A percentile compares a stretch with the other conserved stretches of the same genome.
Conservation (phyloP, 2,329 filamentous ascomycete species). For the Pseudocercospora musae region DNA sequence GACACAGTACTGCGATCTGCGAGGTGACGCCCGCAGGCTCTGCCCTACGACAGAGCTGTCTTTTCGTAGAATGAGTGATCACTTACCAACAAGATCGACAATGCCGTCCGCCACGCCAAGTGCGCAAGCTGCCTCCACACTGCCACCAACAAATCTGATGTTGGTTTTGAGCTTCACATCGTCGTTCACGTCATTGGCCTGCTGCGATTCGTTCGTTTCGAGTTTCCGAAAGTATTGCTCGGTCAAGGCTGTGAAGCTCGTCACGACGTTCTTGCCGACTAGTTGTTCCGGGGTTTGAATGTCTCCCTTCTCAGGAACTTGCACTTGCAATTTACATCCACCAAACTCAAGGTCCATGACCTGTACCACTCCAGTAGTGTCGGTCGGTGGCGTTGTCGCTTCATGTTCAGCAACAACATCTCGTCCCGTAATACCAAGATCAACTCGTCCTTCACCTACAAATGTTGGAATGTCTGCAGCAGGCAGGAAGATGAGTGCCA, state of each 20-base stretch:
- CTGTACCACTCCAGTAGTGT: slow-evolving; percentile 68
- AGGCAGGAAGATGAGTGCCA: slow-evolving; percentile 94
- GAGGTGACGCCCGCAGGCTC: neutral
- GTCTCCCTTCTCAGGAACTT: slow-evolving; percentile 81
- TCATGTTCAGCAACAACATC: slow-evolving; percentile 89
- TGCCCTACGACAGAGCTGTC: neutral
- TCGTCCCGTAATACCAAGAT: slow-evolving; percentile 89
- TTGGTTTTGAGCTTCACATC: slow-evolving; percentile 68
- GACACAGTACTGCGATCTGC: neutral
- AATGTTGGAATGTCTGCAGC: slow-evolving; percentile 97
- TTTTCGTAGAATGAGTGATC: neutral
- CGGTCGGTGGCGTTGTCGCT: slow-evolving; percentile 44
- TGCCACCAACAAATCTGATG: slow-evolving; percentile 91
- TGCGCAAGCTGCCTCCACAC: slow-evolving; percentile 94
- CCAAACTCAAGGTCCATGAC: slow-evolving; percentile 90
- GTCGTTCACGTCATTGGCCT: slow-evolving; percentile 40
- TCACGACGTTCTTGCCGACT: slow-evolving; percentile 89
- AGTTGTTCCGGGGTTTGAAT: slow-evolving; percentile 70
- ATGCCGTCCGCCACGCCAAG: slow-evolving; percentile 95
- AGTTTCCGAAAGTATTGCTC: slow-evolving; percentile 79
- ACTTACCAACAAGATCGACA: slow-evolving; percentile 90
- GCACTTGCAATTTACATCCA: slow-evolving; percentile 89
- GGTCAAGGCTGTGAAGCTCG: slow-evolving; percentile 85
- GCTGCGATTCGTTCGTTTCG: slow-evolving; percentile 51
- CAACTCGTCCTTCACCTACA: slow-evolving; percentile 88